Evolutionary conservation across 352 stramenopile genomes (phyloP), one percentile per base, ranked within the genome.

Genomic region (Globisporangium irregulare): DNA sequence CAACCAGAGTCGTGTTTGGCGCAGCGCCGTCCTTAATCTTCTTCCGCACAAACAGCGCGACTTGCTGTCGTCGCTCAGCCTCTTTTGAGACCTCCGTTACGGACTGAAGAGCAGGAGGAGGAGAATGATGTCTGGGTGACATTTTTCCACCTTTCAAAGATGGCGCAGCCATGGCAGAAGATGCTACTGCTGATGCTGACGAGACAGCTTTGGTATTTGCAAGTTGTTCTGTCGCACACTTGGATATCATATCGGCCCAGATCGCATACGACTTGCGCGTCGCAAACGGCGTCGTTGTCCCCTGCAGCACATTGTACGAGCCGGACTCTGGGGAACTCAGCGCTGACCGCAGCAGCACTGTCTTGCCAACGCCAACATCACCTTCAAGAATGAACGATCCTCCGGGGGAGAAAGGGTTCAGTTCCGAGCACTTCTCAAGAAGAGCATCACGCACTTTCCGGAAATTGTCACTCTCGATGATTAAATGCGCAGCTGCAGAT

Each of bases 281-380:
- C 15, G 76, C 73, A 56, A 93, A 94, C 8, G 87, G 78, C 22
- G 77, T 91, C n/a, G 87, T 86, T 41, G 86, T 93, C 18, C 84
- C 84, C 43, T 89, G 73, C 4, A 91, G 67, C 6, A 95, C 77
- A 36, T 86, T 80, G 64, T 85, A 91, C 25, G 73, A 64, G 4
- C 75, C 77, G 3, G 74, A 74, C 59, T 90, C 78, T 0, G 79
- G 82, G 22, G 73, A 72, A 34, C 78, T 73, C 32, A 94, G 72
- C 9, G 86, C 79, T 4, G 79, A 84, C 53, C 85, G 78, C 54
- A 94, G 73, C n/a, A 96, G 57, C 48, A 92, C 76, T 0, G 84
- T 94, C 71, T 96, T 96, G 27, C 88, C 88, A 24, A 94, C 78
- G 10, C 88, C 88, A 69, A 94, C 94, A 41, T 94, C 88, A 24